These are phyloP conservation scores for Prinsepia uniflora DNA, from an alignment of 306 rosid species.

Conservation along the genomic window DNA sequence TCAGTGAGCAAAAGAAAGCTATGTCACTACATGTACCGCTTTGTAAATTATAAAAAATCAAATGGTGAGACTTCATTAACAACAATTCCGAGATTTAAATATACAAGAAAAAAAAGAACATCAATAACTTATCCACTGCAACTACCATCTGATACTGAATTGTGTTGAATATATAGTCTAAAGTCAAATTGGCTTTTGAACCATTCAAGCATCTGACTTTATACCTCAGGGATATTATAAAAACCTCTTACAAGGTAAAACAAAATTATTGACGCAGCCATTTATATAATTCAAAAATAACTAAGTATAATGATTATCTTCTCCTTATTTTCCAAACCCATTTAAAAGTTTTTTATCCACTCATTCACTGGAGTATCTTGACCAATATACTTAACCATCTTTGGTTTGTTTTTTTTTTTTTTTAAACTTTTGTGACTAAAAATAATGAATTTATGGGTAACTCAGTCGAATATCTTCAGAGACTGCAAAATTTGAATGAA, in stretches of 20 bases:
- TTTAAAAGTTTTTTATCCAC: not conserved
- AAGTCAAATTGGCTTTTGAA: conserved; percentile 9
- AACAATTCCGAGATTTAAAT: too few species aligned
- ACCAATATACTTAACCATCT: not conserved
- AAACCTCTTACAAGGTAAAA: not conserved
- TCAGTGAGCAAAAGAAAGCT: conserved; percentile 29
- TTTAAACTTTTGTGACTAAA: too few species aligned
- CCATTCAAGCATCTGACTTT: conserved; percentile 18
- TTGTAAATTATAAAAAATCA: not conserved
- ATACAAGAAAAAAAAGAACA: not conserved
- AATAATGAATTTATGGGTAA: not conserved
- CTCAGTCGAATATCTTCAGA: not conserved
- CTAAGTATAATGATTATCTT: not conserved
- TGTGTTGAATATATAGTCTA: not conserved
- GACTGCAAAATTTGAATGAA: not conserved
- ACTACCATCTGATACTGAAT: conserved; percentile 4
- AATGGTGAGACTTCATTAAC: not conserved
- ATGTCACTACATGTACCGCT: conserved; percentile 27
- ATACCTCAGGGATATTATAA: conserved; percentile 6
- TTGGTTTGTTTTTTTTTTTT: not conserved
- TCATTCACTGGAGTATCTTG: not conserved
- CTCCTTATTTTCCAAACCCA: not conserved
- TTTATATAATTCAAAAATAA: conserved; percentile 1
- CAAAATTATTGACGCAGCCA: not conserved
- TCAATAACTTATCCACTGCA: conserved; percentile 7